Conservation (phyloP, 75 land plant species). For the Sequoia sempervirens region DNA sequence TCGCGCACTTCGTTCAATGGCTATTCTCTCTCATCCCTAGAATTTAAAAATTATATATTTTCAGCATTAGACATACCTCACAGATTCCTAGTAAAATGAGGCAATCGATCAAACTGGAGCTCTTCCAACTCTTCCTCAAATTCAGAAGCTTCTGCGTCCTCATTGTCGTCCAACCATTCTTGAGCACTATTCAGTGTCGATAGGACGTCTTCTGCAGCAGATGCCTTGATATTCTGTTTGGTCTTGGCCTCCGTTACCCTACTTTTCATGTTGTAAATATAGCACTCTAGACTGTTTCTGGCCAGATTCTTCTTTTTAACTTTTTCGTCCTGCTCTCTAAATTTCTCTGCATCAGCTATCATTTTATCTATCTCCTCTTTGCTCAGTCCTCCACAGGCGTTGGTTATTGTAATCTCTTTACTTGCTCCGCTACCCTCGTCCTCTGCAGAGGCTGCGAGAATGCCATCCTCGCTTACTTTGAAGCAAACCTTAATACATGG, state of each 20-base stretch:
- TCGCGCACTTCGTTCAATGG: no score
- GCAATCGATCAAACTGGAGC: not conserved
- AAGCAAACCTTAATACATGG: constrained; percentile 3
- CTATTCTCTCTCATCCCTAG: no score
- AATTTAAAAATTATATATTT: no score
- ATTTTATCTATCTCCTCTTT: not conserved
- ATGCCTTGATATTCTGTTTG: not conserved
- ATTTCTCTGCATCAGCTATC: not conserved
- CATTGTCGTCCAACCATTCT: not conserved
- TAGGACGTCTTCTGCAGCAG: not conserved
- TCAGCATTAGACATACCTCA: not conserved
- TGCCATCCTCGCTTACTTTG: constrained; percentile 18
- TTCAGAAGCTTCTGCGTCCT: not conserved
- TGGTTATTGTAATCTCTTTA: not conserved
- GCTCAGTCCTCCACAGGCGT: not conserved
- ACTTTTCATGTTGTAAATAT: not conserved
- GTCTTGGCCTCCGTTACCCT: not conserved
- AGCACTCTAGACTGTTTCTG: not conserved
- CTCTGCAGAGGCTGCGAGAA: constrained; percentile 20
- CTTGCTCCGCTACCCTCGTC: not conserved
- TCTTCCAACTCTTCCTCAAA: not conserved
- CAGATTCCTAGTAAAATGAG: not conserved
- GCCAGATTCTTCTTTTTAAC: not conserved
- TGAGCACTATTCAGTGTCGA: not conserved
- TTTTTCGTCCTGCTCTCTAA: not conserved